Evolutionary conservation across 1,284 basidiomycete genomes (phyloP), one percentile per base, ranked within the genome.

Genomic region (Xanthoconium separans): DNA sequence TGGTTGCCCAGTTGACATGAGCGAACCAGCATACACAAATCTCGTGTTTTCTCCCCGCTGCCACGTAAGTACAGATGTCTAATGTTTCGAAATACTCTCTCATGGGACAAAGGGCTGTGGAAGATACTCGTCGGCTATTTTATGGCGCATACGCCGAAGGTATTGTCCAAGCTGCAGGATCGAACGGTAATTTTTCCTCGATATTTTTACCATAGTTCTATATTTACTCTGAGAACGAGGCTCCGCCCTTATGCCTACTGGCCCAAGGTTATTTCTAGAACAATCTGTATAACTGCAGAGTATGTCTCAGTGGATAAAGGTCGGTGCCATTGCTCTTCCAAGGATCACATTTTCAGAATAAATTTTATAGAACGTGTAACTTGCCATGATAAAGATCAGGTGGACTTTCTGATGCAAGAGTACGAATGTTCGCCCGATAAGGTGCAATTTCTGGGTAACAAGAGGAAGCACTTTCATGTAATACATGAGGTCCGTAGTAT

Each of bases 1-100:
- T 0, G 50, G 54, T 5, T 64, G 64, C 33, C 70, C 74, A 6
- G 47, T 51, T 3, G 71, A 73, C 50, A 43, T 73, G 29, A 69
- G 60, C 7, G 73, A 75, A 47, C 68, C 66, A 1, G 57, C 64
- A 40, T 71, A 67, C 31, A 65, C 65, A 3, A 58, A 65, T 24
- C 54, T 71, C 22, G 45, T 60, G 11, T 73, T 54, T 40, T 53
- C 48, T 9, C 8, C 54, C 1, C 54, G 48, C n/a, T 73, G 52
- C 29, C 57, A 60, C 16, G 60, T 54, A 39, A n/a, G 44, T 30
- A 11, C 15, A 8, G 9, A 0, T 3, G 13, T 33, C 27, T 4
- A 0, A n/a, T 36, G 1, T 2, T 16, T 24, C 6, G 11, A 44
- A 37, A 6, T 2, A 1, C 4, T 27, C 29, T 56, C 16, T 50